phyloP scores from a whole-genome alignment of 805 yeast genomes.

The Yamadazyma phyllophila region DNA sequence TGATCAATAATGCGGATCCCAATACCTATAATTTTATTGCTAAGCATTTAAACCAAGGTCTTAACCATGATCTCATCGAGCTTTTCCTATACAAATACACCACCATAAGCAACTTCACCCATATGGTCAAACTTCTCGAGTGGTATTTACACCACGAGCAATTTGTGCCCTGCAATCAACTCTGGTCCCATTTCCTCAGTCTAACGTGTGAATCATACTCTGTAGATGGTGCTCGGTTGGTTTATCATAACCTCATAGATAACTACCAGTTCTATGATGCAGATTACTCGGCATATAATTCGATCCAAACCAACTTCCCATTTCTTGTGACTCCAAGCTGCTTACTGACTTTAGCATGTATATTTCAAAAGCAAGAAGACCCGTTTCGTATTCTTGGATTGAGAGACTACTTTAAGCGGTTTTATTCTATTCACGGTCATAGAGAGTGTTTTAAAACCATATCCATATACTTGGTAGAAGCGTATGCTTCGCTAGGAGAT shows the following conservation, averaged over 20 bases:
- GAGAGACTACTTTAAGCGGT: slow-evolving; percentile 34
- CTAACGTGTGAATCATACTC: slow-evolving; percentile 20
- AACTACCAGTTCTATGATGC: slow-evolving; percentile 18
- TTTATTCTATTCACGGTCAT: slow-evolving; percentile 35
- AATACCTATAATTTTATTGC: slow-evolving; percentile 1
- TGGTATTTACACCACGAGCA: neutral
- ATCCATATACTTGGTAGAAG: slow-evolving; percentile 29
- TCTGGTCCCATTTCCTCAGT: slow-evolving; percentile 32
- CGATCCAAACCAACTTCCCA: slow-evolving; percentile 20
- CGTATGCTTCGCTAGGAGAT: slow-evolving; percentile 23
- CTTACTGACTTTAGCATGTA: slow-evolving; percentile 24
- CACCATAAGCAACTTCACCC: slow-evolving; percentile 1
- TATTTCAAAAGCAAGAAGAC: slow-evolving; percentile 28
- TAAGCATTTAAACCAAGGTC: slow-evolving; percentile 3
- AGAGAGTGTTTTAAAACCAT: slow-evolving; percentile 26
- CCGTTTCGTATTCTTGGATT: slow-evolving; percentile 28
- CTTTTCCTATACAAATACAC: slow-evolving; percentile 8
- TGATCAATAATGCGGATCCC: neutral
- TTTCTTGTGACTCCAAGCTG: slow-evolving; percentile 30
- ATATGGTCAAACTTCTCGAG: slow-evolving; percentile 5
- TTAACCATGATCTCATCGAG: slow-evolving; percentile 12
- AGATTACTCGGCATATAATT: slow-evolving; percentile 8
- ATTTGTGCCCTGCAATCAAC: slow-evolving; percentile 18
- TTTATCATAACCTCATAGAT: slow-evolving; percentile 37
- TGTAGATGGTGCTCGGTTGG: slow-evolving; percentile 25